Evolutionary conservation across 495 filamentous ascomycete genomes (phyloP).

Genomic region (Durotheca rogersii): DNA sequence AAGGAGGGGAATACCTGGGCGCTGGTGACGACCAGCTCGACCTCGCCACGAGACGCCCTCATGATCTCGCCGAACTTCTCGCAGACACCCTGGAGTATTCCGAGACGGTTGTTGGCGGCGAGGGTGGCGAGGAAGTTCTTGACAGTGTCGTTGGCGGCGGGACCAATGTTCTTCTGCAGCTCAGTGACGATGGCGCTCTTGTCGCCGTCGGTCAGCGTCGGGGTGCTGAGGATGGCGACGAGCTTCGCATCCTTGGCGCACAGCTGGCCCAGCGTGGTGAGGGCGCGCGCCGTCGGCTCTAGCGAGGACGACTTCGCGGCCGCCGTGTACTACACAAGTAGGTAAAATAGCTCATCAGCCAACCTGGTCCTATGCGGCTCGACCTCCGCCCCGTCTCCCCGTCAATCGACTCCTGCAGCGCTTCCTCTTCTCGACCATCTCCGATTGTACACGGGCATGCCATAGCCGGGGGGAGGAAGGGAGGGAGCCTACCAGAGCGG

Average conservation of each 20-base stretch:
- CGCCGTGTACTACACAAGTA: slow-evolving; percentile 98
- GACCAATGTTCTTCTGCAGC: slow-evolving; percentile 74
- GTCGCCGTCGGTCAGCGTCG: slow-evolving; percentile 73
- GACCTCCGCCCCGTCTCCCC: background rate
- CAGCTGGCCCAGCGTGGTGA: slow-evolving; percentile 66
- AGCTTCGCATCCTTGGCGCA: slow-evolving; percentile 83
- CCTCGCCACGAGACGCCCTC: slow-evolving; percentile 84
- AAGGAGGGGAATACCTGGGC: no score
- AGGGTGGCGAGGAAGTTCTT: slow-evolving; percentile 91
- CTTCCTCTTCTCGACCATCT: no score
- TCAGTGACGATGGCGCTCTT: slow-evolving; percentile 82
- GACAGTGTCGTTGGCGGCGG: slow-evolving; percentile 71
- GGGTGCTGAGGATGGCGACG: slow-evolving; percentile 68
- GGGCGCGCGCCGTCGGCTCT: slow-evolving; percentile 75
- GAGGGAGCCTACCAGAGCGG: slow-evolving; percentile 77
- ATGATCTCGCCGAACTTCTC: slow-evolving; percentile 87
- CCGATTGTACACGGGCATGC: no score
- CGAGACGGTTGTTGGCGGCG: slow-evolving; percentile 93
- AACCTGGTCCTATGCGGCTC: slow-evolving; percentile 19
- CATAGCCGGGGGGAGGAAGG: slow-evolving; percentile 23
- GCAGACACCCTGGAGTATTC: slow-evolving; percentile 74
- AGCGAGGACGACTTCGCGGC: slow-evolving; percentile 82
- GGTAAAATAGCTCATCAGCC: slow-evolving; percentile 43
- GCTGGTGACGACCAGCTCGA: slow-evolving; percentile 86
- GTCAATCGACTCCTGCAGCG: slow-evolving; percentile 19